Evolutionary conservation across 495 filamentous ascomycete species (phyloP).

Genomic region (Aspergillus campestris): DNA sequence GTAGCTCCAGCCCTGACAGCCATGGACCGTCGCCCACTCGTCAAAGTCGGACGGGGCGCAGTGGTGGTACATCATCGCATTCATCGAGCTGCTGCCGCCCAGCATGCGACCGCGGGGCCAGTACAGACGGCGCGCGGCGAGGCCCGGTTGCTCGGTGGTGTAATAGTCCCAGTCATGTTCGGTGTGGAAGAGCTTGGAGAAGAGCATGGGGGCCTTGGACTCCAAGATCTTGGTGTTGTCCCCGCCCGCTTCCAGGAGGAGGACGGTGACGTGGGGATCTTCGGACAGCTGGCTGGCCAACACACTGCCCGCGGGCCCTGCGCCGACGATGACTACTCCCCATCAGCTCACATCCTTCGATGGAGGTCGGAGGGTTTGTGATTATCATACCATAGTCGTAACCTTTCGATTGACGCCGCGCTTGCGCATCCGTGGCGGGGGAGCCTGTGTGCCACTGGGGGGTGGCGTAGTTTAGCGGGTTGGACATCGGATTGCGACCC

Average conservation of each 20-base stretch:
- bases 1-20: slow-evolving; percentile 15
- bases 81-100: slow-evolving; percentile 14
- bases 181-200: slow-evolving; percentile 13
- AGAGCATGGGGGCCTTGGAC: slow-evolving; percentile 13
- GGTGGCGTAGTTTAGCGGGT: too few relatives aligned
- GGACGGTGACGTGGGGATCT: slow-evolving; percentile 34
- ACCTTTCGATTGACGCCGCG: too few relatives aligned
- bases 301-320: slow-evolving; percentile 41
- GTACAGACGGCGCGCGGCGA: slow-evolving; percentile 11
- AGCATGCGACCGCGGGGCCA: slow-evolving; percentile 16
- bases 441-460: too few relatives aligned
- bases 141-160: slow-evolving; percentile 12
- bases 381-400: too few relatives aligned
- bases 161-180: slow-evolving; percentile 19
- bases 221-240: slow-evolving; percentile 25
- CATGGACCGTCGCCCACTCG: slow-evolving; percentile 11
- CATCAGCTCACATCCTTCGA: too few relatives aligned
- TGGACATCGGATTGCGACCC: too few relatives aligned
- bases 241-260: slow-evolving; percentile 39
- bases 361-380: too few relatives aligned
- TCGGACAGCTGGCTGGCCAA: slow-evolving; percentile 42
- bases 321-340: slow-evolving; percentile 14
- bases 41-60: slow-evolving; percentile 13
- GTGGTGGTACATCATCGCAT: slow-evolving; percentile 20
- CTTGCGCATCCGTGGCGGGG: too few relatives aligned